Base-by-base conservation (phyloP, 306 rosid genomes). In the Vigna nakashimae region DNA sequence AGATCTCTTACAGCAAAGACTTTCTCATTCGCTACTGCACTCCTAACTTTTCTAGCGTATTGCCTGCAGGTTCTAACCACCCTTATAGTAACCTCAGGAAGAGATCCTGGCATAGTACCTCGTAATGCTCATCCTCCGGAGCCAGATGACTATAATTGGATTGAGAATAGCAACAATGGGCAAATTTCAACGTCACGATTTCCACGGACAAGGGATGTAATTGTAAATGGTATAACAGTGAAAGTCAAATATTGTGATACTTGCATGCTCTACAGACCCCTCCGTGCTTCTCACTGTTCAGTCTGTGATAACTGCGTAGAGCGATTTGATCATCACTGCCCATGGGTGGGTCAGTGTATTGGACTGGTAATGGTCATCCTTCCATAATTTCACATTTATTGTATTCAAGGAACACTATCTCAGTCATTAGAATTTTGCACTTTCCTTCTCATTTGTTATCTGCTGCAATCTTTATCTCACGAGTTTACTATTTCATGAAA, bases 301-400 rank as follows among this genome's bases (percentile, higher is more conserved):
- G 85, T 90, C 45, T 92, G 96, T 67, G 89, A 92, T 76, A 92
- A 92, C 67, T 92, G 97, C 2, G 95, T 92, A 32, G 89, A 88
- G 86, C 88, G 91, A 45, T 92, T 90, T 83, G 97, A 92, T 87
- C 97, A 92, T 81, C 97, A 92, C 86, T 92, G 97, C 83, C 97
- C 97, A 63, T 92, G 96, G 96, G 90, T 92, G 64, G 96, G 96
- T 24, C 97, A 92, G 82, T 92, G 97, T 71, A 92, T 92, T 80
- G 97, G 96, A 74, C 49, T 83, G 91, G 97, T 92, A 83, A 86
- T 49, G 68, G 11, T 34, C 51, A 16, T 82, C 76, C 80, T 71
- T 72, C 75, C 53, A 40, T 14, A 50, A 8, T 49, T 18, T 50
- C 2, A 26, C 28, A 56, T 18, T 40, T 12, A 70, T 70, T 38